Base-by-base conservation (phyloP, 345 rosid genomes). In the Heritiera fomes region DNA sequence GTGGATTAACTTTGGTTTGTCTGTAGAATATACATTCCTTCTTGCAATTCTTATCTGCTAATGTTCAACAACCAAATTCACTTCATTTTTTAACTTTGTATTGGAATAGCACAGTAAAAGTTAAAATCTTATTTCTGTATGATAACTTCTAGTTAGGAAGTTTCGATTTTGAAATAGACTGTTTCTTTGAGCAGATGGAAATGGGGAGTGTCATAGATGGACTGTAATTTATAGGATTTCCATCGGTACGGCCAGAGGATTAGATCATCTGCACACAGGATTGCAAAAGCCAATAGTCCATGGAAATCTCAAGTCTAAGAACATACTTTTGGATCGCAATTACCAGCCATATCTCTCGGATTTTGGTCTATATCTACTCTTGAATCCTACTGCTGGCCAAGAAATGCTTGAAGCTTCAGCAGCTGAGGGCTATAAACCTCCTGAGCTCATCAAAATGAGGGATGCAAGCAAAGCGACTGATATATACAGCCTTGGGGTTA, bases 361-460 rank as follows among this genome's bases (percentile, higher is more conserved):
- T 80, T 90, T 83, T 30, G 91, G 97, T 32, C 75, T 93, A 43
- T 89, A 91, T 84, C 80, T 92, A 43, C 90, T 93, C 46, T 76
- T 95, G 80, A 92, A 91, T 77, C 87, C 83, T 7, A 68, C 90
- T 3, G 81, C 93, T 75, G 96, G 85, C 41, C 98, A 92, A 79
- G 93, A 90, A 84, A 87, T 93, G 90, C 94, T 93, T 1, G 99
- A 95, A 74, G 83, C 86, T n/a, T 88, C 87, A 7, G 91, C 93
- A 18, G 87, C 88, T 17, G 87, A 89, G 83, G 99, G 99, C 23
- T 95, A 95, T 79, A 95, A 89, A 84, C 93, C 99, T 50, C 97
- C 98, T n/a, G 98, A 95, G 88, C 90, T 95, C 32, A 88, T 91
- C 78, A 93, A 95, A 79, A 86, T 93, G 92, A 92, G 84, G 73